A percentile compares a stretch with the other conserved stretches of the same genome.
Evolutionary conservation across 805 yeast species (phyloP).

Genomic region (Cyberlindnera xishuangbannaensis): DNA sequence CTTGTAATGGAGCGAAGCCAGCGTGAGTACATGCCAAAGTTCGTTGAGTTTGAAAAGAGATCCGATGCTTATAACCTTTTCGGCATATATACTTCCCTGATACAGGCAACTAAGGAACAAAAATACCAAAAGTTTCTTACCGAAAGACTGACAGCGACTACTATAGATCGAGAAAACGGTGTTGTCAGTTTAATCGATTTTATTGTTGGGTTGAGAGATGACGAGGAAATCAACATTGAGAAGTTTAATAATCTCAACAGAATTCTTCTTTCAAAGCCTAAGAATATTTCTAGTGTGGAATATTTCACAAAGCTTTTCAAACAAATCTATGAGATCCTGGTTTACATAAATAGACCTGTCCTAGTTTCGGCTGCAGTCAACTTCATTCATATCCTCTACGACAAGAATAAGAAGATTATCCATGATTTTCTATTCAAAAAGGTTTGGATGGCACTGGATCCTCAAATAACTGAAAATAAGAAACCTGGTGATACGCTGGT

Average conservation of each 20-base stretch:
- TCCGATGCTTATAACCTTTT: conserved; percentile 68
- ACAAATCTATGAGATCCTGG: conserved; percentile 58
- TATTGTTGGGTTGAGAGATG: conserved; percentile 68
- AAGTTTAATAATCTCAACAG: conserved; percentile 64
- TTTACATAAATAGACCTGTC: conserved; percentile 54
- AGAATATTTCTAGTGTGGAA: conserved; percentile 33
- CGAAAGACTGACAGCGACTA: conserved; percentile 45
- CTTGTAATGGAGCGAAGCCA: conserved; percentile 28
- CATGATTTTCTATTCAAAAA: conserved; percentile 52
- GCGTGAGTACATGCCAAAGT: conserved; percentile 1
- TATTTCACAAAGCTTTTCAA: conserved; percentile 56
- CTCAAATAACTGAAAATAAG: conserved; percentile 20
- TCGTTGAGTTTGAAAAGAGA: conserved; percentile 31
- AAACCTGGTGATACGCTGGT: conserved; percentile 30
- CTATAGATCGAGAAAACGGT: conserved; percentile 61
- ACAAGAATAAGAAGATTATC: conserved; percentile 42
- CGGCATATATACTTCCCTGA: conserved; percentile 51
- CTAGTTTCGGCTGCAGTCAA: conserved; percentile 52
- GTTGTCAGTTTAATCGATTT: conserved; percentile 70
- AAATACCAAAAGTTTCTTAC: conserved; percentile 45
- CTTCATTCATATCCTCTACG: conserved; percentile 46
- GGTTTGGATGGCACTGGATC: conserved; percentile 42
- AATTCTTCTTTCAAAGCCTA: conserved; percentile 61
- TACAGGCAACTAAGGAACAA: conserved; percentile 42
- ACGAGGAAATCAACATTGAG: conserved; percentile 59